phyloP scores from a whole-genome alignment of 2,329 filamentous ascomycete genomes.

The Sclerotinia borealis region DNA sequence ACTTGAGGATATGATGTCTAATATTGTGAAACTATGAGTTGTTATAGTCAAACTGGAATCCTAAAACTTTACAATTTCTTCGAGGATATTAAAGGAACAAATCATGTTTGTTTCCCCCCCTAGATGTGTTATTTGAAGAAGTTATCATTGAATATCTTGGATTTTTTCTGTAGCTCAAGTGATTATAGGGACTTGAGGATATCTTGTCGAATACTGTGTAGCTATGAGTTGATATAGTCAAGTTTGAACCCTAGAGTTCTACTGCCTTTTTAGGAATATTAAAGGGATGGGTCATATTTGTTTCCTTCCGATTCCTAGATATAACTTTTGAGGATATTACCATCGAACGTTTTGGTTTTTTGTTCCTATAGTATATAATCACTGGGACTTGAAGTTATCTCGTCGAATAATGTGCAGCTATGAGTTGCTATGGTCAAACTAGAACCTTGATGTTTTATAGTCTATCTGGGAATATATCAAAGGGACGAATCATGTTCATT shows the following conservation, averaged over 20 bases:
- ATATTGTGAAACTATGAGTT: neutral
- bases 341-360: no score
- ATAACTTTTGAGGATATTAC: no score
- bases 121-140: no score
- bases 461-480: neutral
- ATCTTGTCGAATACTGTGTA: no score
- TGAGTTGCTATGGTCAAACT: neutral
- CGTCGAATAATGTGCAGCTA: neutral
- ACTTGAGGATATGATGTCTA: no score
- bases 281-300: neutral
- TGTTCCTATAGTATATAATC: no score
- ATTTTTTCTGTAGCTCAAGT: neutral
- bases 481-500: neutral
- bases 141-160: no score
- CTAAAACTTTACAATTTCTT: rapidly evolving
- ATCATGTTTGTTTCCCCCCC: no score
- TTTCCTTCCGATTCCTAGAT: no score
- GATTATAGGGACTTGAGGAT: rapidly evolving
- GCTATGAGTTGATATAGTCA: neutral
- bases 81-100: no score
- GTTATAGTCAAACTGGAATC: neutral
- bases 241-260: neutral
- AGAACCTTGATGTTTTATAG: rapidly evolving
- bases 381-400: rapidly evolving
- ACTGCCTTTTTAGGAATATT: no score